These are phyloP conservation scores for Trichoderma cornu-damae DNA, from an alignment of 2,329 filamentous ascomycete species.

Conservation along the genomic window DNA sequence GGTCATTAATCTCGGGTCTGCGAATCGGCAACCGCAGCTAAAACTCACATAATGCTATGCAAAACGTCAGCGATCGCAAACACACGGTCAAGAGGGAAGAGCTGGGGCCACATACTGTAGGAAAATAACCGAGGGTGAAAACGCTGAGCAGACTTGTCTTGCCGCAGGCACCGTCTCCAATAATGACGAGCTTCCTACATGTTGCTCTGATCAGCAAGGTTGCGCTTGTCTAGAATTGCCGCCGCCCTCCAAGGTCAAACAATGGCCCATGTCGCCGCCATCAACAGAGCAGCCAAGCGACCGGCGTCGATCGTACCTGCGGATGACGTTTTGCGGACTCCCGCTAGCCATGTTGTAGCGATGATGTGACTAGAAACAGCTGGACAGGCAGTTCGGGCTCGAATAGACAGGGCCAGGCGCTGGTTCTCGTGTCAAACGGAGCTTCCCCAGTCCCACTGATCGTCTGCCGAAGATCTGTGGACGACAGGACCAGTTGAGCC, in stretches of 20 bases:
- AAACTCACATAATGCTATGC: slow-evolving; percentile 55
- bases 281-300: background rate
- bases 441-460: slow-evolving; percentile 17
- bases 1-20: slow-evolving; percentile 24
- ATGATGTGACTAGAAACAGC: slow-evolving; percentile 18
- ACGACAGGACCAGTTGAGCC: slow-evolving; percentile 13
- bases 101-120: slow-evolving; percentile 64
- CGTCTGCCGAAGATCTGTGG: slow-evolving; percentile 15
- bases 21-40: background rate
- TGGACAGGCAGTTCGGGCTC: background rate
- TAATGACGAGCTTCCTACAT: slow-evolving; percentile 87
- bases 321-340: slow-evolving; percentile 54
- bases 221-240: background rate
- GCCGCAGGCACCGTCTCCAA: slow-evolving; percentile 94
- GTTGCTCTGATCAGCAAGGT: slow-evolving; percentile 20
- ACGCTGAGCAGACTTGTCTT: slow-evolving; percentile 97
- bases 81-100: slow-evolving; percentile 2
- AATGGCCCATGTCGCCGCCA: background rate
- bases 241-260: background rate
- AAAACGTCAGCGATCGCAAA: slow-evolving; percentile 27
- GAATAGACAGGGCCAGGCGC: slow-evolving; percentile 7
- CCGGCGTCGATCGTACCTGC: slow-evolving; percentile 52
- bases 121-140: slow-evolving; percentile 96
- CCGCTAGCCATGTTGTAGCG: slow-evolving; percentile 39
- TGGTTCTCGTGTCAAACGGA: slow-evolving; percentile 6